Conservation (phyloP, 768 basidiomycete genomes). For the Floccularia luteovirens region DNA sequence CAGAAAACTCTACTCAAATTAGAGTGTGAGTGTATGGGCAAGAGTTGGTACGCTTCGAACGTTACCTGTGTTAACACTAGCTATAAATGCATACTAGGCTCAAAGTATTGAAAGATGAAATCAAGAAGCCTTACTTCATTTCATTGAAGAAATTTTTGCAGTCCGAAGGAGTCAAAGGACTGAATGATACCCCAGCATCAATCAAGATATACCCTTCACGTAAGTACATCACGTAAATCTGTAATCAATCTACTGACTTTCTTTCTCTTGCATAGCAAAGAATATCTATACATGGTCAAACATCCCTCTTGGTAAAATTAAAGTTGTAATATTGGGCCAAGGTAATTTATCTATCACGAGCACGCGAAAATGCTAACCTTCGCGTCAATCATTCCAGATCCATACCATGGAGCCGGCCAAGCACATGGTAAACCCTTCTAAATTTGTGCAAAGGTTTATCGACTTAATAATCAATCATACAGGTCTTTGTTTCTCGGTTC, state of each 20-base stretch:
- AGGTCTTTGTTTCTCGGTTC: slow-evolving; percentile 92
- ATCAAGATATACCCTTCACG: slow-evolving; percentile 75
- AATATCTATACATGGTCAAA: slow-evolving; percentile 92
- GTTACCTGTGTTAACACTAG: background rate
- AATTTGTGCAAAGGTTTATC: no score
- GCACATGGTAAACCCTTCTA: slow-evolving; percentile 60
- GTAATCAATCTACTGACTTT: slow-evolving; percentile 1
- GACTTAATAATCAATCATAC: no score
- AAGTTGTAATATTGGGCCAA: slow-evolving; percentile 86
- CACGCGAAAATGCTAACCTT: background rate
- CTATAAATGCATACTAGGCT: slow-evolving; percentile 40
- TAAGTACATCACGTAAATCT: slow-evolving; percentile 25
- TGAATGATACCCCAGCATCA: slow-evolving; percentile 32
- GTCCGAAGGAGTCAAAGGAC: slow-evolving; percentile 52
- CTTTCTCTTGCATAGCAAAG: slow-evolving; percentile 31
- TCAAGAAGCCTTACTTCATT: slow-evolving; percentile 73
- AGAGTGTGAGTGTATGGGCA: slow-evolving; percentile 68
- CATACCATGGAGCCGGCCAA: slow-evolving; percentile 74
- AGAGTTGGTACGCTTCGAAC: slow-evolving; percentile 47
- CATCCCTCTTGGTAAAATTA: slow-evolving; percentile 78
- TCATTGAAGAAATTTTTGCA: slow-evolving; percentile 63
- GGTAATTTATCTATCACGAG: slow-evolving; percentile 13
- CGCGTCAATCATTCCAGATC: slow-evolving; percentile 35
- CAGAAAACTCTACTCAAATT: slow-evolving; percentile 51
- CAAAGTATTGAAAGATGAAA: slow-evolving; percentile 65